Evolutionary conservation across 768 basidiomycete genomes (phyloP), one percentile per base, ranked within the genome.

Genomic region (Paxillus rubicundulus): DNA sequence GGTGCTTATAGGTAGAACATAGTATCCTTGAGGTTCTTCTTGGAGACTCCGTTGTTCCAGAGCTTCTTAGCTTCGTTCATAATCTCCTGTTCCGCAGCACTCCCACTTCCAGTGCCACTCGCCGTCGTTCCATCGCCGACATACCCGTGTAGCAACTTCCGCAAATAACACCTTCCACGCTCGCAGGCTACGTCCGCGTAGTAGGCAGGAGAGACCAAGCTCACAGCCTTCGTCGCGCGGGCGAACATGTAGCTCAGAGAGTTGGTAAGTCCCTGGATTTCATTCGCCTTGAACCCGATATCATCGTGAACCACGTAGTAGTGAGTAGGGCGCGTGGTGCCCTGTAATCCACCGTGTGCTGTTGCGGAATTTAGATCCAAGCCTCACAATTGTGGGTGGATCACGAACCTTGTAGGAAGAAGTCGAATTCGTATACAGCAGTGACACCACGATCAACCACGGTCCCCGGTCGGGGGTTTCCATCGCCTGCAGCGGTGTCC

Each of bases 1-100:
- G 2, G 18, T 20, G 9, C 30, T 75, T 56, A 88, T n/a, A 89
- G 72, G 67, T 90, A 90, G 61, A 80, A 90, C 87, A 90, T 90
- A 0, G 84, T 84, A 34, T 86, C 77, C 69, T 81, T 86, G 63
- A 89, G 65, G 6, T 60, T 65, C 0, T 58, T 28, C 2, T 75
- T 79, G 14, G 64, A 56, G 14, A 87, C 83, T 1, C 86, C 87
- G 3, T 63, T 63, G 16, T 67, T 65, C 89, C 89, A 92, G 38
- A 77, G 47, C 14, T 45, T 61, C 48, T 61, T 40, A 1, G 87
- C 89, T 62, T 86, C 86, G 14, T 62, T 63, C 56, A 73, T 71
- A 13, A 85, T 76, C 24, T 75, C 72, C 37, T 82, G 75, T 18
- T 84, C 82, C 0, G 69, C 52, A 2, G 68, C 64, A 34, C 72